A percentile compares a stretch with the other conserved stretches of the same genome.
phyloP scores from a whole-genome alignment of 2,329 filamentous ascomycete genomes.

The Diaporthe batatas region DNA sequence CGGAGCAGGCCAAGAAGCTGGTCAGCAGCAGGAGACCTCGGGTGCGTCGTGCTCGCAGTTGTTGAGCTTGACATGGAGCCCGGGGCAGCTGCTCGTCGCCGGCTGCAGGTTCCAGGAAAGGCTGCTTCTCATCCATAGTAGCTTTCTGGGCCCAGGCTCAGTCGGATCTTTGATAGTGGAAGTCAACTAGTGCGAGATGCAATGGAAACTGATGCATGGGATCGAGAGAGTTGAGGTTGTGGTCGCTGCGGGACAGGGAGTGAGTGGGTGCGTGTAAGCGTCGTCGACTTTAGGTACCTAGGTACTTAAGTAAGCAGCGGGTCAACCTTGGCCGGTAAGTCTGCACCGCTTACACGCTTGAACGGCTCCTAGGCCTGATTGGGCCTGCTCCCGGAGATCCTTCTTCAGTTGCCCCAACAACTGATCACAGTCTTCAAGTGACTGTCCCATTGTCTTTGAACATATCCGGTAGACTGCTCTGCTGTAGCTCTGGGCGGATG shows the following conservation, averaged over 20 bases:
- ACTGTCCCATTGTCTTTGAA: no score
- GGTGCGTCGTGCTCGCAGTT: not conserved
- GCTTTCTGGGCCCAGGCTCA: not conserved
- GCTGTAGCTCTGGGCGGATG: no score
- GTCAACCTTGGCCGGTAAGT: slow-evolving; percentile 7
- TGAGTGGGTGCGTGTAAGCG: not conserved
- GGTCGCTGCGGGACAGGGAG: not conserved
- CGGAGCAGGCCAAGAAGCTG: slow-evolving; percentile 24
- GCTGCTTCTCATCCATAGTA: slow-evolving; percentile 39
- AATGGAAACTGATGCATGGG: not conserved
- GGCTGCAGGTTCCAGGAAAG: slow-evolving; percentile 20
- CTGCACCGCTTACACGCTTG: no score
- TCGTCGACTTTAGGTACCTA: slow-evolving; percentile 32
- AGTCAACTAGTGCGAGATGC: not conserved
- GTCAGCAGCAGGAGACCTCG: slow-evolving; percentile 14
- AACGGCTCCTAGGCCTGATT: slow-evolving; percentile 7
- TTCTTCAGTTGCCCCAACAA: no score
- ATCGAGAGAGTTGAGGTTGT: not conserved
- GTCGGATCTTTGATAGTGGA: not conserved
- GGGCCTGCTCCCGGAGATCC: not conserved
- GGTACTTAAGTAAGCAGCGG: no score
- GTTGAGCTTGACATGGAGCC: not conserved
- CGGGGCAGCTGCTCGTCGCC: slow-evolving; percentile 10
- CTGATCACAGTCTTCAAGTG: no score
- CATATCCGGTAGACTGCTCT: no score